These are phyloP conservation scores for Psilocybe cyanescens DNA, from an alignment of 768 basidiomycete genomes.

Conservation along the genomic window DNA sequence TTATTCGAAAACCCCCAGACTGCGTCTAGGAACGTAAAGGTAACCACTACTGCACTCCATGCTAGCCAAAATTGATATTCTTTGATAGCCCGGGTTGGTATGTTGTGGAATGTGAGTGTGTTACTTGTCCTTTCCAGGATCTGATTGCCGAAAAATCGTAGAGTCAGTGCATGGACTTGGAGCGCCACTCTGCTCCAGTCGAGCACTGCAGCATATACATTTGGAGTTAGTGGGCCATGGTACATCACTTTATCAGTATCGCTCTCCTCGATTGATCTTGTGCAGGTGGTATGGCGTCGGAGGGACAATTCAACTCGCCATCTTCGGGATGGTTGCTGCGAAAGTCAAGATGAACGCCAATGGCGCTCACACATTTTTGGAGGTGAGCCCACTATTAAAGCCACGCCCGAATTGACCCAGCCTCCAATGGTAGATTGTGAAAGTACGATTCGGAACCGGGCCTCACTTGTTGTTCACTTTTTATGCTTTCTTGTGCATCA, in stretches of 20 bases:
- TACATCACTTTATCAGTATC: slow-evolving; percentile 17
- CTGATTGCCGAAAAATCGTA: slow-evolving; percentile 11
- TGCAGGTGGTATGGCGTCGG: slow-evolving; percentile 54
- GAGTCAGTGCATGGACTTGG: slow-evolving; percentile 62
- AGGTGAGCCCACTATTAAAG: slow-evolving; percentile 30
- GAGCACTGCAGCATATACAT: slow-evolving; percentile 54
- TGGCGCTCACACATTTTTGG: slow-evolving; percentile 59
- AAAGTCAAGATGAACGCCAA: slow-evolving; percentile 66
- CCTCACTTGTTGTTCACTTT: slow-evolving; percentile 55
- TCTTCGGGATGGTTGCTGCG: slow-evolving; percentile 57
- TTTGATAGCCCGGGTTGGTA: slow-evolving; percentile 46
- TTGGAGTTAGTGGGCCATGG: slow-evolving; percentile 56
- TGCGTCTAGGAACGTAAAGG: slow-evolving; percentile 50
- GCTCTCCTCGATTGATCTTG: background rate
- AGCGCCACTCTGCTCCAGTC: slow-evolving; percentile 60
- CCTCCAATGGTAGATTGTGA: slow-evolving; percentile 43
- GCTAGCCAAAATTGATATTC: too few relatives aligned
- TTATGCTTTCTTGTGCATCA: slow-evolving; percentile 53
- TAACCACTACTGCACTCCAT: slow-evolving; percentile 6
- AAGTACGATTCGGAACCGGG: slow-evolving; percentile 48
- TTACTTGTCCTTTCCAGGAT: background rate
- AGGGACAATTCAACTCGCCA: slow-evolving; percentile 54
- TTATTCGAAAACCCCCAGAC: slow-evolving; percentile 28
- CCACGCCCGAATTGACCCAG: background rate
- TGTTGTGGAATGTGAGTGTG: slow-evolving; percentile 49